A percentile compares a stretch with the other conserved stretches of the same genome.
Conservation (phyloP, 495 filamentous ascomycete species). For the Xylaria flabelliformis region DNA sequence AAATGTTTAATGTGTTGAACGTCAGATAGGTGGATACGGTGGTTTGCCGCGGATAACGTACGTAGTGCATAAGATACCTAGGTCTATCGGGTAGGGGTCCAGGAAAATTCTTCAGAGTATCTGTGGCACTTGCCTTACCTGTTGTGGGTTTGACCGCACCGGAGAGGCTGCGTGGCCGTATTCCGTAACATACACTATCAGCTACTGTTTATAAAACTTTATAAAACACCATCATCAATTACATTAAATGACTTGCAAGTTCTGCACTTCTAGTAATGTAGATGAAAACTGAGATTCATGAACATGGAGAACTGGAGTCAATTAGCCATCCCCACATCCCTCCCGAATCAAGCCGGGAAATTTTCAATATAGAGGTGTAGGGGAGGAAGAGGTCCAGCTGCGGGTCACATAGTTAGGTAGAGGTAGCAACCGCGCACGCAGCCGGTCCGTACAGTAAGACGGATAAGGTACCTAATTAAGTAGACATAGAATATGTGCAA, state of each 20-base stretch:
- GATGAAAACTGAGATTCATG: slow-evolving; percentile 4
- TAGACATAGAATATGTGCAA: not conserved
- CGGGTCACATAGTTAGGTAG: not conserved
- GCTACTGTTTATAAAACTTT: too few relatives aligned
- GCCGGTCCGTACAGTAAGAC: not conserved
- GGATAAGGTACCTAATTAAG: not conserved
- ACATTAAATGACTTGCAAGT: too few relatives aligned
- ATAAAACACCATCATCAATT: too few relatives aligned
- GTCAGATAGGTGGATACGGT: not conserved
- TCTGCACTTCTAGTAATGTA: not conserved
- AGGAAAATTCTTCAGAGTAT: too few relatives aligned
- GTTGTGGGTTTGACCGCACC: not conserved
- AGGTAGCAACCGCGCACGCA: not conserved
- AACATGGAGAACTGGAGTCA: slow-evolving; percentile 25
- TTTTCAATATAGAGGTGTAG: not conserved
- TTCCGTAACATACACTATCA: not conserved
- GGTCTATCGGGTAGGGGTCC: too few relatives aligned
- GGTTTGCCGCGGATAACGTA: not conserved
- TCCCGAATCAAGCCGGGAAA: not conserved
- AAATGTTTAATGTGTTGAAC: not conserved
- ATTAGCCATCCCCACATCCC: slow-evolving; percentile 39
- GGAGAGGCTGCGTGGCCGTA: not conserved
- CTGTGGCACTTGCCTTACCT: too few relatives aligned
- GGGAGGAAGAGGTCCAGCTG: not conserved
- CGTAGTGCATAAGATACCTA: not conserved